phyloP scores from a whole-genome alignment of 2,329 filamentous ascomycete species.

The Apiospora saccharicola region DNA sequence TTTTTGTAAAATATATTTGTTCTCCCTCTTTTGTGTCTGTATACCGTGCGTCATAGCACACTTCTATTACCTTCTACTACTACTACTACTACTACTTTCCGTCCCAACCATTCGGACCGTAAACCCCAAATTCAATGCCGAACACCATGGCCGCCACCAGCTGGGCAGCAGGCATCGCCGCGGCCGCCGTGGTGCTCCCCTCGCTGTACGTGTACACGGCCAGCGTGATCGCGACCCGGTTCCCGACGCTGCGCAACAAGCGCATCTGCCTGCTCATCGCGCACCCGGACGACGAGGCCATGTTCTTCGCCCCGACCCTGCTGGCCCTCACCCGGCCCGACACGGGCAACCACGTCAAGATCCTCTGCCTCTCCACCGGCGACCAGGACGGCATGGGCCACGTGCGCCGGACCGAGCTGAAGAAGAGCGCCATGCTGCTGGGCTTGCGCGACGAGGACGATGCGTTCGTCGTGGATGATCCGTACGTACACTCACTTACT shows the following conservation, averaged over 20 bases:
- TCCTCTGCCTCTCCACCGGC: conserved; percentile 89
- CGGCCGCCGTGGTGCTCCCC: conserved; percentile 52
- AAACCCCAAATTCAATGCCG: not conserved
- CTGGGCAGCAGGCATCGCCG: not conserved
- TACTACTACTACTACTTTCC: not conserved
- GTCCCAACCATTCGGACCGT: not conserved
- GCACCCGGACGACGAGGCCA: conserved; percentile 97
- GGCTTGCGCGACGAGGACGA: conserved; percentile 79
- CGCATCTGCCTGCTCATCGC: conserved; percentile 92
- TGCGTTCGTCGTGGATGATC: conserved; percentile 84
- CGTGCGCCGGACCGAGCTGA: conserved; percentile 82
- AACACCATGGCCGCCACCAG: not conserved
- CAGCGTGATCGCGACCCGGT: conserved; percentile 54
- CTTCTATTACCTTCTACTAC: too few species aligned
- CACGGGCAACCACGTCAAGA: conserved; percentile 89
- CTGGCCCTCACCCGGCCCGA: conserved; percentile 82
- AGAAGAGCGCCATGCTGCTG: conserved; percentile 78
- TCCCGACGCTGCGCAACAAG: conserved; percentile 79
- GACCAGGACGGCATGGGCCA: conserved; percentile 88
- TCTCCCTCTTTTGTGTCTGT: not conserved
- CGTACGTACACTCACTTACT: conserved; percentile 52
- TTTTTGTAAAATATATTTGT: conserved; percentile 5
- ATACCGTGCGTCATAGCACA: not conserved
- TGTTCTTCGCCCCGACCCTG: conserved; percentile 96
- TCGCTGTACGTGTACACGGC: conserved; percentile 61